These are phyloP conservation scores for Suhomyces ambrosiae DNA, from an alignment of 1,139 yeast genomes.

Conservation along the genomic window DNA sequence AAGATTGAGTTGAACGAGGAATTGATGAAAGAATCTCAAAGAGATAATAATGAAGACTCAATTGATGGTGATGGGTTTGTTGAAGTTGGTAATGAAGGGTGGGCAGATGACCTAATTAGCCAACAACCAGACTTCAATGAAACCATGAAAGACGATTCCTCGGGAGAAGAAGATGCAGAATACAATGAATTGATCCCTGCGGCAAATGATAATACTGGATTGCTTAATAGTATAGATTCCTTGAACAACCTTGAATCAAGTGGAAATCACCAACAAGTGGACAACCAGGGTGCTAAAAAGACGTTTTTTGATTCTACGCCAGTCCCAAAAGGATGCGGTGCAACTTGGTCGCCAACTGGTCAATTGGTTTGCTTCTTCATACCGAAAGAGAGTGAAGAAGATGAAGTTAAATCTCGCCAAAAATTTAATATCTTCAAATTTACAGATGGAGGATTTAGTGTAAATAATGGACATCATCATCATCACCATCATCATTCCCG, in stretches of 20 bases:
- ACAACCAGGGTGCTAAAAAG: conserved; percentile 12
- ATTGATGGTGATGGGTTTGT: conserved; percentile 22
- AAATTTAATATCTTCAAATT: conserved; percentile 41
- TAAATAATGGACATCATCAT: conserved; percentile 22
- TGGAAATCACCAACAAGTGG: conserved; percentile 2
- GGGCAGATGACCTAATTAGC: conserved; percentile 48
- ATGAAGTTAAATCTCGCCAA: conserved; percentile 30
- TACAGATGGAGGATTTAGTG: conserved; percentile 42
- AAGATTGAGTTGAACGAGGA: conserved; percentile 55
- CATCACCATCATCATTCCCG: conserved; percentile 16
- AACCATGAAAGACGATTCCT: conserved; percentile 31
- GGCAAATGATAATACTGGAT: conserved; percentile 24
- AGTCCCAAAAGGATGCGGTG: conserved; percentile 91
- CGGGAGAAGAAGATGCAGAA: conserved; percentile 38
- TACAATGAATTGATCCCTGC: conserved; percentile 38
- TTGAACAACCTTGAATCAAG: conserved; percentile 2
- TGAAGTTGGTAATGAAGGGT: conserved; percentile 45
- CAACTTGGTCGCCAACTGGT: conserved; percentile 81
- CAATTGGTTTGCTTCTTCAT: conserved; percentile 80
- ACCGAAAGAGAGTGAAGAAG: conserved; percentile 47
- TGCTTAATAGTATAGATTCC: conserved; percentile 12
- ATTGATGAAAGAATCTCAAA: conserved; percentile 23
- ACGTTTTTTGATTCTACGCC: conserved; percentile 75
- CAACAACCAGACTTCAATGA: conserved; percentile 34
- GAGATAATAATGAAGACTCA: conserved; percentile 25